Evolutionary conservation across 495 filamentous ascomycete genomes (phyloP), one percentile per base, ranked within the genome.

Genomic region (Neurospora sp.): DNA sequence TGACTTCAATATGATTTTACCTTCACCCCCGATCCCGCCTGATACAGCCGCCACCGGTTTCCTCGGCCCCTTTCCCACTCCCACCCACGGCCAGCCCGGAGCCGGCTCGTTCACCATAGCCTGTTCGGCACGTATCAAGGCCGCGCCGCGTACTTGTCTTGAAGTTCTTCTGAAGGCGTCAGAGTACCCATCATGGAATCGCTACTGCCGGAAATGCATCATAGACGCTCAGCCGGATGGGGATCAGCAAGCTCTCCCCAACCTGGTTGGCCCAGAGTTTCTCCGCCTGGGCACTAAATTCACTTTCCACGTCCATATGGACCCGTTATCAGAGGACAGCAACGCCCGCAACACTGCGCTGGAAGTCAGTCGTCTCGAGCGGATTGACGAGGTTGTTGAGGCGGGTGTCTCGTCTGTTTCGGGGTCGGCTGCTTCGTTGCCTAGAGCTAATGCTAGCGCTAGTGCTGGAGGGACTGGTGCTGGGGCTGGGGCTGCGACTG

Each of bases 111-210:
- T 83, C 74, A 75, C 71, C 53, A 73, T 83, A 10, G 74, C 72
- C 20, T 79, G 77, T 75, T 74, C 79, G n/a, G 61, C 76, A 10
- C 75, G 27, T 40, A 78, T 83, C 72, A 72, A 74, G 44, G 82
- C 78, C 10, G 38, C 82, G 18, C 79, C 81, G 0, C 69, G 38
- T 4, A 59, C 69, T 10, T 80, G 77, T 68, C 74, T 82, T 8
- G 76, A 76, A 37, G 72, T 78, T 20, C 39, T 82, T 5, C 74
- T 79, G 7, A 72, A 77, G 16, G 69, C 78, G 9, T 12, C 76
- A 22, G 42, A 72, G 22, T 83, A 83, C 71, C 71, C 78, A 0
- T 10, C 44, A n/a, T 83, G 82, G 82, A 83, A 83, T 75, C 74
- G 75, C 22, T 83, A 82, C 70, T 76, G 78, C 72, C 76, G 78